These are phyloP conservation scores for Calocybe gangraenosa DNA, from an alignment of 768 basidiomycete species.

Conservation along the genomic window DNA sequence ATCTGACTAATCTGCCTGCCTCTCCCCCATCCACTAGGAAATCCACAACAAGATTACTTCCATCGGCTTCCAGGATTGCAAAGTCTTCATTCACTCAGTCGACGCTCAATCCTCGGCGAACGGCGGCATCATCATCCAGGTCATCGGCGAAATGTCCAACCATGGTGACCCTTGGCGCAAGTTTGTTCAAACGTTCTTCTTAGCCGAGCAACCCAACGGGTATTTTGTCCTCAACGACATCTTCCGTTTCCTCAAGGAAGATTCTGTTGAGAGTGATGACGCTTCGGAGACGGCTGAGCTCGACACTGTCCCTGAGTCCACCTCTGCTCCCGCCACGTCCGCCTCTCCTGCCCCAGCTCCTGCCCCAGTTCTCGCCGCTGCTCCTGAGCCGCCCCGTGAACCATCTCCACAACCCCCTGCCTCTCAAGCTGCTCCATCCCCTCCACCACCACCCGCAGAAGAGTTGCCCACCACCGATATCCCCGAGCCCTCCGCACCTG, in stretches of 20 bases:
- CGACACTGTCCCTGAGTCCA: not conserved
- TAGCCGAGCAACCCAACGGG: constrained; percentile 97
- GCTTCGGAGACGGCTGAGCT: constrained; percentile 39
- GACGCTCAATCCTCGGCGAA: constrained; percentile 95
- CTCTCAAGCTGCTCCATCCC: constrained; percentile 23
- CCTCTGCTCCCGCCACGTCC: constrained; percentile 24
- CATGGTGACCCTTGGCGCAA: constrained; percentile 90
- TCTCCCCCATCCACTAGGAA: constrained; percentile 50
- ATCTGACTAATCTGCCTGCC: constrained; percentile 4
- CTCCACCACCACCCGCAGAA: constrained; percentile 27
- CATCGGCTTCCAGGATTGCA: constrained; percentile 94
- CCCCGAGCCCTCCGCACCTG: constrained; percentile 30
- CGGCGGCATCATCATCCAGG: constrained; percentile 97
- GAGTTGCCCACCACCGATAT: constrained; percentile 39
- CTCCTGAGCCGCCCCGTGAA: constrained; percentile 36
- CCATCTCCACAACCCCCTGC: constrained; percentile 28
- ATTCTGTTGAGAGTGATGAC: constrained; percentile 78
- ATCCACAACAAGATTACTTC: constrained; percentile 95
- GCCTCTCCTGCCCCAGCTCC: constrained; percentile 32
- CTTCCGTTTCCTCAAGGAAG: constrained; percentile 99
- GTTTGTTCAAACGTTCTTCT: constrained; percentile 99
- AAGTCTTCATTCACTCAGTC: constrained; percentile 98
- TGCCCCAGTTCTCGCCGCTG: constrained; percentile 27
- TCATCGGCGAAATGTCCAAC: constrained; percentile 99
- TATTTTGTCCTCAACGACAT: constrained; percentile 99